Evolutionary conservation across 2,329 filamentous ascomycete genomes (phyloP), one percentile per base, ranked within the genome.

Genomic region (Calonectria hongkongensis): DNA sequence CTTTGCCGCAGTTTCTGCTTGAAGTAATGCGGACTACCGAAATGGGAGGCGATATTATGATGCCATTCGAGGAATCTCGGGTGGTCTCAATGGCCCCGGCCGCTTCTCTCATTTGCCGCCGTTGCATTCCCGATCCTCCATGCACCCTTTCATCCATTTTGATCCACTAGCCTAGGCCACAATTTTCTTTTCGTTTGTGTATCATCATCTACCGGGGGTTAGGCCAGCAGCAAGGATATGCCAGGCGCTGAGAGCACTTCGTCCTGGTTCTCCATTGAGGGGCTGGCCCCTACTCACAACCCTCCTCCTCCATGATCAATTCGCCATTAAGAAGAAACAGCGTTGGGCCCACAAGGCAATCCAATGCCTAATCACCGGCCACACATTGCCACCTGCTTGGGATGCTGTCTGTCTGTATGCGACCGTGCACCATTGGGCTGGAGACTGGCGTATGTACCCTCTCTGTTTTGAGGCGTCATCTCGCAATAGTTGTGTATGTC

Each of bases 261-360:
- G 56, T 58, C 39, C 39, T 60, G 16, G 60, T 5, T 50, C 36
- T 15, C 48, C 2, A 18, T 25, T 66, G 21, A 66, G 15, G 64
- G 39, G n/a, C 27, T 43, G 28, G 41, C 41, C 30, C n/a, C 18
- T 51, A 30, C 56, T 63, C 51, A 18, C 25, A 41, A 21, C 58
- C n/a, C 41, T 21, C 33, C 41, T 21, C 33, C 39, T 51, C n/a
- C 51, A 63, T 64, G 66, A 70, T 65, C 70, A 74, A 69, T 69
- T 69, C 74, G 71, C 73, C 68, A 71, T 70, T 73, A 78, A 78
- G 74, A 68, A 72, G 74, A 63, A 70, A 76, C 68, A 72, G 71
- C 48, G 74, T 50, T 66, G 70, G 77, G 73, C 69, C 76, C 73
- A 78, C 74, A 69, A 69, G 72, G 66, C 74, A 75, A 78, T 76